Evolutionary conservation across 306 rosid genomes (phyloP), one percentile per base, ranked within the genome.

Genomic region (Vigna unguiculata): DNA sequence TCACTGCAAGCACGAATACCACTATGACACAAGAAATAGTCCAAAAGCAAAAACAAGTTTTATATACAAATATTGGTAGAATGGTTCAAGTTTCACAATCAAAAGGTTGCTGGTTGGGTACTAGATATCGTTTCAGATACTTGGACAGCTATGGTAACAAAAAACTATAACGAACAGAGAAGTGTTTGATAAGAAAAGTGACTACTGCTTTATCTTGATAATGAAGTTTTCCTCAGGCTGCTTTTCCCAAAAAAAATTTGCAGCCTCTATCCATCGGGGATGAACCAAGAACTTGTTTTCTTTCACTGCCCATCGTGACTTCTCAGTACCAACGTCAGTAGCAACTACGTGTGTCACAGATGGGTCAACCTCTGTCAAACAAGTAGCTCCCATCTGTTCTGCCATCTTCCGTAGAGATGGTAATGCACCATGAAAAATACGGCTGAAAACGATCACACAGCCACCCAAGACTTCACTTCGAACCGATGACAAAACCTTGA

Each of bases 221-320:
- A 75, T 14, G 36, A 88, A 96, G 60, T 86, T 86, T 65, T 88
- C 98, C 79, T 92, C 99, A 1, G 91, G 86, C 41, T 78, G 93
- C 81, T 77, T 88, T 80, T 85, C 61, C 98, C 98, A 96, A 82
- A 92, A 78, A 69, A 80, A 96, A 78, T 92, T 87, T 32, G 97
- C 85, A 45, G 98, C 91, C 80, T 92, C 97, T 34, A 92, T 78
- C 99, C 97, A 96, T 48, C 65, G 78, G 13, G 97, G 97, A 81
- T 88, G 88, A 68, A 96, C 99, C 87, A 96, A 58, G 64, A 86
- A 89, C 86, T 89, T 92, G 0, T 77, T 69, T 55, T 92, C 91
- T 74, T 85, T 88, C 69, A 86, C 80, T 19, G 97, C 98, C 98
- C 98, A 92, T 0, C 84, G 81, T 0, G 92, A 82, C 82, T 96